Base-by-base conservation (phyloP, 2,329 filamentous ascomycete genomes). In the Fusarium virguliforme region DNA sequence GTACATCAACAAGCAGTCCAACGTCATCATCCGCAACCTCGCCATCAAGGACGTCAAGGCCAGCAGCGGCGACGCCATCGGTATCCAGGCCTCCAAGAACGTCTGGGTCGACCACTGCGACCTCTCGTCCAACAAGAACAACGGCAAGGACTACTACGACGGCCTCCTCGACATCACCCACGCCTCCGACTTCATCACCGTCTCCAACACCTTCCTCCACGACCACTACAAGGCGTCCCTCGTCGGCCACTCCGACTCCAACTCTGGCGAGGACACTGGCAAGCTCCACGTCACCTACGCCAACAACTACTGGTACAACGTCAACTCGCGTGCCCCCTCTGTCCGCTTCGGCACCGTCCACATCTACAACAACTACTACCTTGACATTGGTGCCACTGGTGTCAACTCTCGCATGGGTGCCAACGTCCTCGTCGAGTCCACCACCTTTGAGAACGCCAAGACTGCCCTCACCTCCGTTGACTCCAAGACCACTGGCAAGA, bases 101-200 rank as follows among this genome's bases (percentile, higher is more conserved):
- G 83, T 89, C 75, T 92, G 90, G 90, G 81, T 92, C 55, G 90
- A 92, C 81, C 90, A 92, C 82, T 84, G 85, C 77, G 90, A 92
- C 70, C 83, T 92, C 24, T 89, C 86, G 5, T 89, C 87, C 26
- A 86, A 91, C 80, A 76, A 78, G 35, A 82, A 85, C 73, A 83
- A 88, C 76, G 88, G 85, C 83, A 92, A 92, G 82, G 89, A 93
- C 82, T 91, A 87, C 82, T 92, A 91, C 76, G 91, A 92, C 62
- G 90, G 91, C 34, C 85, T 92, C 2, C 80, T 90, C 51, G 91
- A 92, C 73, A 81, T 86, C 56, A 91, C 86, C 55, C 90, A 91
- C 80, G 91, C 83, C 51, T 83, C 86, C 9, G 89, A 92, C 81
- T 92, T 82, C 75, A 79, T 91, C 63, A 91, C 86, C 62, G 76